Evolutionary conservation across 164 flowering plant species (phyloP).

Genomic region (Dillenia turbinata): DNA sequence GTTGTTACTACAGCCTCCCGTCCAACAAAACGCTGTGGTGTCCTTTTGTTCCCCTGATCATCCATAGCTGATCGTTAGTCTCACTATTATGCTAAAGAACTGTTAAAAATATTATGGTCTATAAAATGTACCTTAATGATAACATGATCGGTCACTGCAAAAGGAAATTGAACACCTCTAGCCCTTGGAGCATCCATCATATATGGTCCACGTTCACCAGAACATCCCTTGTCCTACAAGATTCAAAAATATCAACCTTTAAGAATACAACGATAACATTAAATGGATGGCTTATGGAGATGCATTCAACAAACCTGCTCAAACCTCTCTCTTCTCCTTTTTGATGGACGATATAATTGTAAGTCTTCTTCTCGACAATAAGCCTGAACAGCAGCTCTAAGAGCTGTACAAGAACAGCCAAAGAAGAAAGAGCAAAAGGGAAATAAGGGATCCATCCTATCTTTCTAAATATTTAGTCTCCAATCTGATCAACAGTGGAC

Average conservation of each 20-base stretch:
- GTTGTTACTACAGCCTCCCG: conserved; percentile 93
- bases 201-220: conserved; percentile 56
- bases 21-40: conserved; percentile 90
- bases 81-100: too few species aligned
- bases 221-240: conserved; percentile 61
- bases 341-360: conserved; percentile 43
- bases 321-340: conserved; percentile 77
- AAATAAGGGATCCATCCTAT: not conserved
- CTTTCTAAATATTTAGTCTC: not conserved
- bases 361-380: conserved; percentile 76
- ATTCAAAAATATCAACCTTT: not conserved
- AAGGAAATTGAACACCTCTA: conserved; percentile 90
- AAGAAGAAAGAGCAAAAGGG: conserved; percentile 5
- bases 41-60: conserved; percentile 89
- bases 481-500: too few species aligned
- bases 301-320: conserved; percentile 58
- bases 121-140: conserved; percentile 66
- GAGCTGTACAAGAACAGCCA: conserved; percentile 42
- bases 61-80: too few species aligned
- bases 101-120: not conserved
- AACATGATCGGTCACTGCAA: conserved; percentile 78
- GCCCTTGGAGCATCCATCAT: conserved; percentile 52
- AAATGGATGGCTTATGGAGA: not conserved
- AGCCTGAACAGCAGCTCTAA: conserved; percentile 81
- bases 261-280: conserved; percentile 2